These are phyloP conservation scores for Codiaeum variegatum DNA, from an alignment of 441 rosid genomes.

Conservation along the genomic window DNA sequence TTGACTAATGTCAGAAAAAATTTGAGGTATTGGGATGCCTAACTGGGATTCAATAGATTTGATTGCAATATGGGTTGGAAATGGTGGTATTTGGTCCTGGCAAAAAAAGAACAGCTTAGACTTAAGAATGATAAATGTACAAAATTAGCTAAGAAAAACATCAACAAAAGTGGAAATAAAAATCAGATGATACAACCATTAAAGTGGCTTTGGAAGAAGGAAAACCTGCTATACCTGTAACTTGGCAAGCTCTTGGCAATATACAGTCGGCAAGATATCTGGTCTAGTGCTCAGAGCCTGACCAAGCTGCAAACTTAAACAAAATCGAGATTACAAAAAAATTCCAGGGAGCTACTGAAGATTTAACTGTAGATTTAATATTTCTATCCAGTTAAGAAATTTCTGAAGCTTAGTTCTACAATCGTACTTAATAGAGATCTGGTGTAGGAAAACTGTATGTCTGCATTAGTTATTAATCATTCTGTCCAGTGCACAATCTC, in stretches of 20 bases:
- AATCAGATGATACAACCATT: slow-evolving; percentile 1
- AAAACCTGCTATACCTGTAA: slow-evolving; percentile 57
- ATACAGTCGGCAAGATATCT: slow-evolving; percentile 77
- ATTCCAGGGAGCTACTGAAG: slow-evolving; percentile 5
- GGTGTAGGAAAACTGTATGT: not conserved
- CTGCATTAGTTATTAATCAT: not conserved
- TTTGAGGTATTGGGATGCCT: slow-evolving; percentile 61
- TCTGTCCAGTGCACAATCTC: not conserved
- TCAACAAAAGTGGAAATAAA: slow-evolving; percentile 1
- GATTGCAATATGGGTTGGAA: slow-evolving; percentile 68
- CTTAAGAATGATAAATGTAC: slow-evolving; percentile 16
- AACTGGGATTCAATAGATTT: slow-evolving; percentile 82
- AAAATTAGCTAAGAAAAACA: slow-evolving; percentile 8
- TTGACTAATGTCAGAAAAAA: slow-evolving; percentile 85
- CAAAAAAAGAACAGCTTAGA: slow-evolving; percentile 24
- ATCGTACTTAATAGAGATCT: not conserved
- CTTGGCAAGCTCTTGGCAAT: slow-evolving; percentile 92
- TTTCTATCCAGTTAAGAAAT: slow-evolving; percentile 13
- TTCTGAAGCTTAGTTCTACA: slow-evolving; percentile 12
- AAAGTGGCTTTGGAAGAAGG: slow-evolving; percentile 12
- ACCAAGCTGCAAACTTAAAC: slow-evolving; percentile 68
- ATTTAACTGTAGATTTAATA: not conserved
- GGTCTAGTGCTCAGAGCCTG: slow-evolving; percentile 99
- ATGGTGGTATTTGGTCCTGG: slow-evolving; percentile 97
- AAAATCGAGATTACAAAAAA: slow-evolving; percentile 10